Evolutionary conservation across 805 yeast species (phyloP), one percentile per base, ranked within the genome.

Genomic region (Schizosaccharomyces japonicus): DNA sequence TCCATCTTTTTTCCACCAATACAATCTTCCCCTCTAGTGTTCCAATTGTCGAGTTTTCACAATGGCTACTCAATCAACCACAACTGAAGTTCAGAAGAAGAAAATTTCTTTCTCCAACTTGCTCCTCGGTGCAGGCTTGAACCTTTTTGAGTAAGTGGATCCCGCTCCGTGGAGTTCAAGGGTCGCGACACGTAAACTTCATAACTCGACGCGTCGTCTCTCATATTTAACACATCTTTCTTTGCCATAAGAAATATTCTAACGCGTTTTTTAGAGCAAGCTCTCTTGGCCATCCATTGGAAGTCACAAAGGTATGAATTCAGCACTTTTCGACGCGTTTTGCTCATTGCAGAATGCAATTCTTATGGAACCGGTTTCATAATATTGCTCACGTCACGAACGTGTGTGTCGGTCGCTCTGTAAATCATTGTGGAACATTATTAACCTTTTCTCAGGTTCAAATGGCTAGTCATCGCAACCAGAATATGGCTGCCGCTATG

Each of bases 281-380:
- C 52, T 78, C 95, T 10, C 69, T 90, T 55, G 98, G 98, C 49
- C 98, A 90, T 64, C 98, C 98, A 10, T 68, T 90, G 52, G 98
- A 90, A 66, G 98, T 90, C 48, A 69, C 75, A 58, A 90, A 56
- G 58, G 58, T 55, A 45, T 7, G 54, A 27, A 1, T 31, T n/a
- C 11, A 13, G 26, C n/a, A n/a, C n/a, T n/a, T n/a, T n/a, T n/a
- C n/a, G 8, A 3, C n/a, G 8, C 3, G 19, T 21, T n/a, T 10
- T 28, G 2, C 17, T 32, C 47, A 19, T 17, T 36, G 25, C 10
- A 15, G 3, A 13, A 17, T 10, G 11, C 11, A 19, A n/a, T 3
- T 25, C 50, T 44, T 34, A 49, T 39, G 4, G 17, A 19, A 19
- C 7, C 45, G 26, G n/a, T 30, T 29, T 26, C 36, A 44, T 87